phyloP scores from a whole-genome alignment of 2,329 filamentous ascomycete genomes.

The Xylariaceae sp. region DNA sequence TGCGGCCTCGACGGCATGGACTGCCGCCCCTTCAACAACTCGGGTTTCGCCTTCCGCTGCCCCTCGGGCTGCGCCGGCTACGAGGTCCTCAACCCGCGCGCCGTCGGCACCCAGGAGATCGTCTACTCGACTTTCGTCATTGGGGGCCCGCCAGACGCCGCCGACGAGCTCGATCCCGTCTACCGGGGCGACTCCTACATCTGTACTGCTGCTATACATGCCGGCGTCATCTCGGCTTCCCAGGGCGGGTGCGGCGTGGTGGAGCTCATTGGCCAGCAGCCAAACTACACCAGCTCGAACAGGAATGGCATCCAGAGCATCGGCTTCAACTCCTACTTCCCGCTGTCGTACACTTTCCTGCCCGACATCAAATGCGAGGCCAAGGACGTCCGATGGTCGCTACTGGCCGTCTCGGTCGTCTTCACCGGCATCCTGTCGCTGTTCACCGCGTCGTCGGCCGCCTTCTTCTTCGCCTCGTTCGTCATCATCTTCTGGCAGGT shows the following conservation, averaged over 20 bases:
- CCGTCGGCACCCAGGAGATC: constrained; percentile 63
- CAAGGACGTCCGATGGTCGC: constrained; percentile 72
- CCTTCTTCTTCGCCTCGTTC: constrained; percentile 83
- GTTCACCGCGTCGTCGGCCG: constrained; percentile 67
- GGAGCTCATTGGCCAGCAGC: constrained; percentile 60
- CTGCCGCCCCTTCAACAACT: constrained; percentile 68
- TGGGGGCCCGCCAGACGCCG: constrained; percentile 50
- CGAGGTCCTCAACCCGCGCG: constrained; percentile 61
- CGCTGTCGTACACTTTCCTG: constrained; percentile 75
- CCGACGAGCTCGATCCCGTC: constrained; percentile 38
- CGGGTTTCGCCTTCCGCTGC: constrained; percentile 66
- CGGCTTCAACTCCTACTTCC: constrained; percentile 81
- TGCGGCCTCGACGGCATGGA: constrained; percentile 69
- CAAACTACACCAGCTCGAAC: constrained; percentile 54
- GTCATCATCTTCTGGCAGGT: constrained; percentile 82
- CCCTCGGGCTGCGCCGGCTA: constrained; percentile 63
- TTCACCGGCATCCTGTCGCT: constrained; percentile 74
- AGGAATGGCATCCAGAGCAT: constrained; percentile 70
- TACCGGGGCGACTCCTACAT: constrained; percentile 90
- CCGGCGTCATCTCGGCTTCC: constrained; percentile 64
- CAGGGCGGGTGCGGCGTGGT: constrained; percentile 79
- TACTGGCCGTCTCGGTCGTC: constrained; percentile 72
- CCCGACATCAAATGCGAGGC: constrained; percentile 58
- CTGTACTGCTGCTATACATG: constrained; percentile 76
- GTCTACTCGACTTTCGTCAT: constrained; percentile 59